Evolutionary conservation across 805 yeast genomes (phyloP).

Genomic region (Debaryomyces tyrocola): DNA sequence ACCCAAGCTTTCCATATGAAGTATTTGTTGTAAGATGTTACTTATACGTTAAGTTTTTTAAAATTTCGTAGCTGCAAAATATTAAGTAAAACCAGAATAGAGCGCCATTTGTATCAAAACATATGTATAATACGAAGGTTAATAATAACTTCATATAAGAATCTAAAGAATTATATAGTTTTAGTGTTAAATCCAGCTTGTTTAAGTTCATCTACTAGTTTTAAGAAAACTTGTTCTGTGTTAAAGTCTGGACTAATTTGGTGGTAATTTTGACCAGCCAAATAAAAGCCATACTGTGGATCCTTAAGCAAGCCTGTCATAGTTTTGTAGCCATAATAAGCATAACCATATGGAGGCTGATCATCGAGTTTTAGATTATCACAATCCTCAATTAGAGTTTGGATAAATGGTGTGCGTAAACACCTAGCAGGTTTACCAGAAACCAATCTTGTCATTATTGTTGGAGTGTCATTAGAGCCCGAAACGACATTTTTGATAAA

Average conservation of each 20-base stretch:
- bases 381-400: slow-evolving; percentile 12
- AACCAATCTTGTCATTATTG: slow-evolving; percentile 33
- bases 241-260: slow-evolving; percentile 17
- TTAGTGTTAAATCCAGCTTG: background rate
- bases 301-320: slow-evolving; percentile 13
- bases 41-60: too few relatives aligned
- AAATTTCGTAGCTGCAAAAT: too few relatives aligned
- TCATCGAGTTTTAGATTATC: slow-evolving; percentile 3
- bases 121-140: too few relatives aligned
- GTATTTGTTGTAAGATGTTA: too few relatives aligned
- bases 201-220: slow-evolving; percentile 16
- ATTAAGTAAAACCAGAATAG: too few relatives aligned
- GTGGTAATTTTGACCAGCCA: slow-evolving; percentile 36
- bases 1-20: too few relatives aligned
- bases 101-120: too few relatives aligned
- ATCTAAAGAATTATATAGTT: background rate
- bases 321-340: slow-evolving; percentile 31
- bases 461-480: slow-evolving; percentile 7
- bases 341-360: slow-evolving; percentile 37
- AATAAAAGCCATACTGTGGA: slow-evolving; percentile 25
- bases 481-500: slow-evolving; percentile 14
- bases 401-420: slow-evolving; percentile 35
- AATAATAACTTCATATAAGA: background rate
- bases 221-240: slow-evolving; percentile 23
- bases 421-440: slow-evolving; percentile 43